Evolutionary conservation across 2,329 filamentous ascomycete species (phyloP).

Genomic region (Colletotrichum sp.): DNA sequence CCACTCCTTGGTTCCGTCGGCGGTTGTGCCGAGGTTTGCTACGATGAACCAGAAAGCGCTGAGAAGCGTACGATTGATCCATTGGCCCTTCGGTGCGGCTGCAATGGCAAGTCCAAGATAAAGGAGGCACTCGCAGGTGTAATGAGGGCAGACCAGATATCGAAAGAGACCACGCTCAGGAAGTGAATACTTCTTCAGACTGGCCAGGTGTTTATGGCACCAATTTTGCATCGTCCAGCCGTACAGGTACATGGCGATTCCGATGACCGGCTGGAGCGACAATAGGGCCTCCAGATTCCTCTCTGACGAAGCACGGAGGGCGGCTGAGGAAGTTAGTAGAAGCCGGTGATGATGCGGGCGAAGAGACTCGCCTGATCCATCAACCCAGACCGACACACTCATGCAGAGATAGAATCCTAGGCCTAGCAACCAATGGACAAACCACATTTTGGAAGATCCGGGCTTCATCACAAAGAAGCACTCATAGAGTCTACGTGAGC

Average conservation of each 20-base stretch:
- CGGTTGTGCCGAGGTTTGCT: slow-evolving; percentile 83
- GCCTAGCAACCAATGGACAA: slow-evolving; percentile 82
- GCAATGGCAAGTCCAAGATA: slow-evolving; percentile 80
- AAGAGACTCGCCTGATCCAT: slow-evolving; percentile 69
- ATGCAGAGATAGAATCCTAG: slow-evolving; percentile 78
- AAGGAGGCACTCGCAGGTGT: slow-evolving; percentile 84
- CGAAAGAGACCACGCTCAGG: slow-evolving; percentile 76
- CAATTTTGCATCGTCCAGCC: slow-evolving; percentile 78
- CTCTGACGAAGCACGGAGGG: background rate
- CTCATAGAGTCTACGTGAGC: slow-evolving; percentile 77
- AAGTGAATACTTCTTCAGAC: slow-evolving; percentile 81
- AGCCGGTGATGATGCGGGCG: background rate
- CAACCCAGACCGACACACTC: slow-evolving; percentile 82
- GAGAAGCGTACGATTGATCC: slow-evolving; percentile 76
- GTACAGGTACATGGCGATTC: slow-evolving; percentile 68
- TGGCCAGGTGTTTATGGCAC: slow-evolving; percentile 73
- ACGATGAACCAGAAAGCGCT: slow-evolving; percentile 75
- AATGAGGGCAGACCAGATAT: slow-evolving; percentile 83
- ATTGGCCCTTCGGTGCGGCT: slow-evolving; percentile 69
- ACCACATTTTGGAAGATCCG: slow-evolving; percentile 81
- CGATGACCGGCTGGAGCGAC: slow-evolving; percentile 50
- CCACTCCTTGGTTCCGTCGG: slow-evolving; percentile 79
- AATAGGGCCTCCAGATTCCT: background rate
- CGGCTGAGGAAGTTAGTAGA: background rate
- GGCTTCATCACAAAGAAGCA: slow-evolving; percentile 68